Conservation (phyloP, 192 early-diverging fungal genomes). For the Dissophora ornata region DNA sequence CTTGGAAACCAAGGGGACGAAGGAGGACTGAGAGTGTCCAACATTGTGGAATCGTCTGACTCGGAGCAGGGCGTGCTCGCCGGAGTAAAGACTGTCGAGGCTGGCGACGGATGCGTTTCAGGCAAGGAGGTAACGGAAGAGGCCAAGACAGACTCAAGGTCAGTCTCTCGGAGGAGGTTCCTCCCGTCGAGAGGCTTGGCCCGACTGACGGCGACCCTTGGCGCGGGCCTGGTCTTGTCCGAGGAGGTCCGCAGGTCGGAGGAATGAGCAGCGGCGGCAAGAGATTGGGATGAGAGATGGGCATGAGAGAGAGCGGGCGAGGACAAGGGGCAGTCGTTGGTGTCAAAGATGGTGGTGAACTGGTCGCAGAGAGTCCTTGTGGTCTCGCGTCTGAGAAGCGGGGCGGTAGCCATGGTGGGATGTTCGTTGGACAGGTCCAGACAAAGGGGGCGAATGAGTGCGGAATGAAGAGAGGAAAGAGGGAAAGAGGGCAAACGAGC, state of each 20-base stretch:
- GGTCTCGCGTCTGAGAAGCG: constrained; percentile 16
- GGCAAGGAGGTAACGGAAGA: not conserved
- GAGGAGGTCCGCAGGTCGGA: too few species aligned
- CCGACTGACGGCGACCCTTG: too few species aligned
- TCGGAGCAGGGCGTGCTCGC: constrained; percentile 21
- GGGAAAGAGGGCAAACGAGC: not conserved
- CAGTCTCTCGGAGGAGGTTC: too few species aligned
- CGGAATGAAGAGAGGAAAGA: not conserved
- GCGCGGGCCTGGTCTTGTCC: too few species aligned
- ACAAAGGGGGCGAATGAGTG: too few species aligned
- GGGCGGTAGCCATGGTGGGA: not conserved
- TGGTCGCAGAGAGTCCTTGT: constrained; percentile 35
- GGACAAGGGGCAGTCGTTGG: not conserved
- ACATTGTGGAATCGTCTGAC: constrained; percentile 17
- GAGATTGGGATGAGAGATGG: not conserved
- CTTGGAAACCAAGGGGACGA: constrained; percentile 27
- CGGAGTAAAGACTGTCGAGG: constrained; percentile 2
- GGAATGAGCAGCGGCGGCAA: too few species aligned
- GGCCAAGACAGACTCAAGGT: too few species aligned
- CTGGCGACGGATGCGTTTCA: constrained; percentile 1
- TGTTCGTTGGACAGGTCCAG: too few species aligned
- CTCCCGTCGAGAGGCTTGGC: too few species aligned
- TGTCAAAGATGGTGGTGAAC: constrained; percentile 38
- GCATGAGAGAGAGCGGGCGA: not conserved
- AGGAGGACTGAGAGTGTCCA: constrained; percentile 26